These are phyloP conservation scores for Diospyros lotus DNA, from an alignment of 148 eudicot species.

Conservation along the genomic window DNA sequence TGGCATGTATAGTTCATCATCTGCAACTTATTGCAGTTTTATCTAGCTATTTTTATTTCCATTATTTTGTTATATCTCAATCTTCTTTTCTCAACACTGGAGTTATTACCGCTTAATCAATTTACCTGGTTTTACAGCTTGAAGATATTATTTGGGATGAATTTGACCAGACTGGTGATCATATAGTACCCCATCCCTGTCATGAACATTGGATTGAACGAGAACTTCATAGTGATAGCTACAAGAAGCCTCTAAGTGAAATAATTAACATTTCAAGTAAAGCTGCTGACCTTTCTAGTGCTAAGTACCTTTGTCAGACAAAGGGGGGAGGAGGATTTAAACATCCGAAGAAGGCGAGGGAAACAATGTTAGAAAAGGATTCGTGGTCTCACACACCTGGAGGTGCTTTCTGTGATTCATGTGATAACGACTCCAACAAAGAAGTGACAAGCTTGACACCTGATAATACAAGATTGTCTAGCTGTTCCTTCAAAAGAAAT, in stretches of 20 bases:
- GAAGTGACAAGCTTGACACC: constrained; percentile 35
- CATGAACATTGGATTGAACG: constrained; percentile 11
- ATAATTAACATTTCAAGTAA: constrained; percentile 26
- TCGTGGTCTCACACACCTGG: constrained; percentile 34
- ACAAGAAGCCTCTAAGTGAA: constrained; percentile 35
- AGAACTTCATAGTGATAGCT: constrained; percentile 27
- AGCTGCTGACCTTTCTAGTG: constrained; percentile 21
- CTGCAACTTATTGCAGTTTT: not conserved
- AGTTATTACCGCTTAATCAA: constrained; percentile 24
- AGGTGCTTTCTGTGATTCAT: constrained; percentile 35
- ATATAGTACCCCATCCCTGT: constrained; percentile 57
- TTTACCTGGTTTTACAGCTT: constrained; percentile 52
- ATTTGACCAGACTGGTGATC: constrained; percentile 58
- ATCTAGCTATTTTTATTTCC: not conserved
- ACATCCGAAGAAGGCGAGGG: constrained; percentile 26
- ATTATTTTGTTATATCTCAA: not conserved
- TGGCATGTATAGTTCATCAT: not conserved
- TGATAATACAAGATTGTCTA: constrained; percentile 32
- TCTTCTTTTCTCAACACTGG: not conserved
- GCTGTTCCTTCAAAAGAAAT: constrained; percentile 28
- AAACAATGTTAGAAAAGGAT: constrained; percentile 46
- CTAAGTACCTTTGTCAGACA: constrained; percentile 23
- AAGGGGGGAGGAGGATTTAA: constrained; percentile 18
- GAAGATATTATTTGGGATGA: constrained; percentile 81
- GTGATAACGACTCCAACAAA: constrained; percentile 27